phyloP scores from a whole-genome alignment of 139 green algal species.

The Raphidocelis subcapitata region DNA sequence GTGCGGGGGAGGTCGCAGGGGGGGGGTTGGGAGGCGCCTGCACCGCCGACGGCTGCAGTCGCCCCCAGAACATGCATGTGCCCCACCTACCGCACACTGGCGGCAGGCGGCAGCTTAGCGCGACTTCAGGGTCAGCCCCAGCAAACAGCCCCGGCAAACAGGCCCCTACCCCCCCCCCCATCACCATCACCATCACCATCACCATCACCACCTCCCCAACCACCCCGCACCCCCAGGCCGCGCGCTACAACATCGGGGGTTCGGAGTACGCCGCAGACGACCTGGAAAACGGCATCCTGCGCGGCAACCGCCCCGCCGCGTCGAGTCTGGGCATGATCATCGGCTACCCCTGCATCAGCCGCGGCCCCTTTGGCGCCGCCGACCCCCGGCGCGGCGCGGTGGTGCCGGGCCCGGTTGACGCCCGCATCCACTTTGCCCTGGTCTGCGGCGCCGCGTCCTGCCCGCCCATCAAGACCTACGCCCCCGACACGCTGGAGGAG shows the following conservation, averaged over 20 bases:
- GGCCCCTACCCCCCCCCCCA: no score
- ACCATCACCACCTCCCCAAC: no score
- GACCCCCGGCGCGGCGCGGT: constrained; percentile 21
- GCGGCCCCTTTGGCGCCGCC: constrained; percentile 33
- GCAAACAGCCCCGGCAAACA: no score
- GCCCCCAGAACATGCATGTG: no score
- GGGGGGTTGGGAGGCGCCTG: not conserved
- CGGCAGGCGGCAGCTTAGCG: no score
- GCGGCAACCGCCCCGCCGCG: constrained; percentile 66
- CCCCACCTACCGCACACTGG: no score
- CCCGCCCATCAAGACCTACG: constrained; percentile 91
- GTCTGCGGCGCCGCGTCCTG: constrained; percentile 92
- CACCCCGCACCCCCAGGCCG: not conserved
- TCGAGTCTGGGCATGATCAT: constrained; percentile 27
- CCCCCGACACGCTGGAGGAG: constrained; percentile 70
- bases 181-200: no score
- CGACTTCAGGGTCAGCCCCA: no score
- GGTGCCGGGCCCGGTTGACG: constrained; percentile 63
- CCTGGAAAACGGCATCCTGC: constrained; percentile 94
- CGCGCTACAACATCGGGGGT: constrained; percentile 74
- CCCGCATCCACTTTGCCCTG: constrained; percentile 95
- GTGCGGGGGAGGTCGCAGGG: not conserved
- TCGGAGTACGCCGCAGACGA: constrained; percentile 76
- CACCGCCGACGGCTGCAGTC: no score
- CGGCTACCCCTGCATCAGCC: constrained; percentile 13